Evolutionary conservation across 768 basidiomycete genomes (phyloP).

Genomic region (Termitomyces sp.): DNA sequence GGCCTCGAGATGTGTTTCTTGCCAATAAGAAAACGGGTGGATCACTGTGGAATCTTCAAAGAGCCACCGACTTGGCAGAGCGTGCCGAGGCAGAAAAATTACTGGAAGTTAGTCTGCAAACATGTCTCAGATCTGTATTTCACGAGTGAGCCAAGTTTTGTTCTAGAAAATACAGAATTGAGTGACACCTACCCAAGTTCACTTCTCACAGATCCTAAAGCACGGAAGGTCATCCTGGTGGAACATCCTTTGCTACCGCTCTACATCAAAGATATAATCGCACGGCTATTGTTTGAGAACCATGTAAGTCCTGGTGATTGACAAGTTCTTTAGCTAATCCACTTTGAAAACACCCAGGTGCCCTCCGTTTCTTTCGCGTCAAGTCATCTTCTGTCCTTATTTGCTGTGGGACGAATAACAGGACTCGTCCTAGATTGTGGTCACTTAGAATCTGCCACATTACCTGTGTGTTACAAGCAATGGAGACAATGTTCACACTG

Average conservation of each 20-base stretch:
- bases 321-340: neutral
- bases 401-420: conserved; percentile 85
- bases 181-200: conserved; percentile 49
- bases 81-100: conserved; percentile 72
- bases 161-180: neutral
- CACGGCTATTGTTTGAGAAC: conserved; percentile 85
- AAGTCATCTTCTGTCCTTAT: conserved; percentile 79
- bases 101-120: conserved; percentile 67
- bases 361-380: conserved; percentile 93
- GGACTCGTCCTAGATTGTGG: conserved; percentile 94
- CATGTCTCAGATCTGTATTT: conserved; percentile 72
- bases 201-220: conserved; percentile 90
- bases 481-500: neutral
- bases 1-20: conserved; percentile 85
- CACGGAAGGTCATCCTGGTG: conserved; percentile 89
- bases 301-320: conserved; percentile 48
- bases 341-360: conserved; percentile 50
- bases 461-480: conserved; percentile 63
- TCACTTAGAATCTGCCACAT: conserved; percentile 81
- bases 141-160: conserved; percentile 60
- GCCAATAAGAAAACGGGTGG: conserved; percentile 39
- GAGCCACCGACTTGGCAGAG: conserved; percentile 49
- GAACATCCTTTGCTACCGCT: conserved; percentile 88
- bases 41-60: conserved; percentile 59
- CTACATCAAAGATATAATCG: conserved; percentile 85